Conservation (phyloP, 805 yeast genomes). For the Hanseniaspora taiwanica region DNA sequence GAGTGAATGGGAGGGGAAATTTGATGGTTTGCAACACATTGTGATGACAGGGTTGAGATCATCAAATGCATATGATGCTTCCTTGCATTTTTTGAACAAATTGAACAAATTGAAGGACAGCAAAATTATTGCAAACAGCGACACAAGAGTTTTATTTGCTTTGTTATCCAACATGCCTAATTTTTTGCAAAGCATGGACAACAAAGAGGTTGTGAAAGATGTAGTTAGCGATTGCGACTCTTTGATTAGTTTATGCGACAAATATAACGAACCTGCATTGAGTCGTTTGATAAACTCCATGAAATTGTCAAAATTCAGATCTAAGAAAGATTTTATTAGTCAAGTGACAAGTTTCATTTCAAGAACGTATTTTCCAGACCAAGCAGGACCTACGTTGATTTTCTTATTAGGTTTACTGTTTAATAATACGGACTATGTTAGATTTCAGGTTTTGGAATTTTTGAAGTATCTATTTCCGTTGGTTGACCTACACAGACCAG, state of each 20-base stretch:
- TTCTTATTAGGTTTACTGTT: conserved; percentile 67
- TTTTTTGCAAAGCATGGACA: conserved; percentile 67
- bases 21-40: conserved; percentile 73
- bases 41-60: conserved; percentile 78
- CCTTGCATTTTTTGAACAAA: conserved; percentile 60
- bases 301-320: conserved; percentile 66
- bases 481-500: conserved; percentile 64
- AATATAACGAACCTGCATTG: conserved; percentile 40
- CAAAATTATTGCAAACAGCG: conserved; percentile 63
- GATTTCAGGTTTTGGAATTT: conserved; percentile 63
- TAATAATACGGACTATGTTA: conserved; percentile 68
- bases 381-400: conserved; percentile 61
- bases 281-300: conserved; percentile 66
- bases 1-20: conserved; percentile 88
- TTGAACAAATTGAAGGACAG: conserved; percentile 55
- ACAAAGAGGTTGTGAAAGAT: conserved; percentile 36
- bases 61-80: conserved; percentile 61
- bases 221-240: conserved; percentile 39
- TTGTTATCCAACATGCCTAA: conserved; percentile 73
- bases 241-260: conserved; percentile 48
- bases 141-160: conserved; percentile 56
- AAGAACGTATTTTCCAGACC: conserved; percentile 55
- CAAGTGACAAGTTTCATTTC: conserved; percentile 68
- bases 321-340: conserved; percentile 77
- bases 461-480: conserved; percentile 63